These are phyloP conservation scores for Akanthomyces lecanii DNA, from an alignment of 2,329 filamentous ascomycete species.

Conservation along the genomic window DNA sequence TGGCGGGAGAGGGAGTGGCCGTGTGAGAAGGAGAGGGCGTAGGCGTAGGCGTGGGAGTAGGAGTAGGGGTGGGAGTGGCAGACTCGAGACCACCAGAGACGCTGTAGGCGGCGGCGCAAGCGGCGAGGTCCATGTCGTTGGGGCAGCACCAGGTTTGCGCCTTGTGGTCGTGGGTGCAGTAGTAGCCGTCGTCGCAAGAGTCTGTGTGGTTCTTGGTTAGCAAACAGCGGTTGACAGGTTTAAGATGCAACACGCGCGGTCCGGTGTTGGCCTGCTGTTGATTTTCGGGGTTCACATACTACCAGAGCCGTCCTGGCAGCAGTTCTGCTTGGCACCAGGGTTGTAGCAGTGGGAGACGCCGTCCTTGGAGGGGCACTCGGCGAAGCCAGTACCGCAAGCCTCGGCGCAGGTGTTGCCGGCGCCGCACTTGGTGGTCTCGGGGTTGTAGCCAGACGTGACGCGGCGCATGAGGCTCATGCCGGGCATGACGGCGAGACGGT, in stretches of 20 bases:
- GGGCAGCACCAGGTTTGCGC: conserved; percentile 59
- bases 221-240: neutral
- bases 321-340: conserved; percentile 45
- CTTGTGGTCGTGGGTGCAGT: conserved; percentile 53
- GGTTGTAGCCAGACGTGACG: conserved; percentile 46
- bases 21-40: conserved; percentile 30
- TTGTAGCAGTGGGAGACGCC: conserved; percentile 56
- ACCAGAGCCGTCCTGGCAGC: conserved; percentile 54
- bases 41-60: conserved; percentile 29
- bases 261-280: neutral
- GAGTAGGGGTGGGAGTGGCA: conserved; percentile 28
- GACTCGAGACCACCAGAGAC: conserved; percentile 44
- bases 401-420: conserved; percentile 49
- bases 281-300: conserved; percentile 39
- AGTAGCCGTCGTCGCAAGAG: conserved; percentile 58
- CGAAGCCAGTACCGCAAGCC: conserved; percentile 49
- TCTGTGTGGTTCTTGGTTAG: conserved; percentile 35
- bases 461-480: conserved; percentile 42
- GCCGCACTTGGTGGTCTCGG: conserved; percentile 44
- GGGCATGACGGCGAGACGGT: conserved; percentile 35
- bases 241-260: neutral
- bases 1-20: conserved; percentile 26
- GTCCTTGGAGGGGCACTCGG: conserved; percentile 47
- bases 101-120: conserved; percentile 51
- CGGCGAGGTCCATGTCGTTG: conserved; percentile 46